A percentile compares a stretch with the other conserved stretches of the same genome.
Evolutionary conservation across 1,284 basidiomycete species (phyloP).

Genomic region (Phylloporus sp.): DNA sequence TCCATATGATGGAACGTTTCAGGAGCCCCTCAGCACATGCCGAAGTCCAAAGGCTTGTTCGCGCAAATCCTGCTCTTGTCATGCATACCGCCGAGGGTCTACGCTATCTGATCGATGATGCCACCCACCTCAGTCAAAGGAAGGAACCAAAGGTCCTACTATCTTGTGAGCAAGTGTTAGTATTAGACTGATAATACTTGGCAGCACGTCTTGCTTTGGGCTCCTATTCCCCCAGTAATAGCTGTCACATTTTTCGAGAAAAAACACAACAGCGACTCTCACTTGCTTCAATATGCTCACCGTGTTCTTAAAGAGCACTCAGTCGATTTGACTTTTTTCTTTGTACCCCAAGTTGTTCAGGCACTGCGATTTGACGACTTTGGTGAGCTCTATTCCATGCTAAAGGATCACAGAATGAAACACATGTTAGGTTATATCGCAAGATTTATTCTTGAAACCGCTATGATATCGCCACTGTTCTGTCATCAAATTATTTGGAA

Average conservation of each 20-base stretch:
- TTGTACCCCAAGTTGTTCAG: conserved; percentile 98
- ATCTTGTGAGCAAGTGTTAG: not conserved
- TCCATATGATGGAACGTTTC: conserved; percentile 89
- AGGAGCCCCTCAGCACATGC: conserved; percentile 66
- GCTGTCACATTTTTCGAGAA: conserved; percentile 90
- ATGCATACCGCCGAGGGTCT: conserved; percentile 84
- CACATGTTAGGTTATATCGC: conserved; percentile 83
- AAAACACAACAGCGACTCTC: conserved; percentile 83
- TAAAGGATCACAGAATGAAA: conserved; percentile 7
- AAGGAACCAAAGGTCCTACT: conserved; percentile 75
- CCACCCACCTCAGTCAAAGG: conserved; percentile 60
- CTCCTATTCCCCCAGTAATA: conserved; percentile 86
- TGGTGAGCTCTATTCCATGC: conserved; percentile 57
- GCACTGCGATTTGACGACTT: conserved; percentile 89
- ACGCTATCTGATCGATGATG: conserved; percentile 80
- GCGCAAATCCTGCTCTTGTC: conserved; percentile 75
- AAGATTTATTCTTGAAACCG: conserved; percentile 96
- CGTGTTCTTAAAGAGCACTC: conserved; percentile 95
- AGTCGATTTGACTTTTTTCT: conserved; percentile 97
- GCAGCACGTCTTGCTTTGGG: conserved; percentile 89
- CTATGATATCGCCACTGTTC: conserved; percentile 97
- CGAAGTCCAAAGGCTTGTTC: conserved; percentile 83
- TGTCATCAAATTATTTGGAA: conserved; percentile 99
- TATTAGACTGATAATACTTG: conserved; percentile 25
- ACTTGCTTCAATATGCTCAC: conserved; percentile 96